Conservation (phyloP, 176 grass and related monocot genomes). For the Puya raimondii region DNA sequence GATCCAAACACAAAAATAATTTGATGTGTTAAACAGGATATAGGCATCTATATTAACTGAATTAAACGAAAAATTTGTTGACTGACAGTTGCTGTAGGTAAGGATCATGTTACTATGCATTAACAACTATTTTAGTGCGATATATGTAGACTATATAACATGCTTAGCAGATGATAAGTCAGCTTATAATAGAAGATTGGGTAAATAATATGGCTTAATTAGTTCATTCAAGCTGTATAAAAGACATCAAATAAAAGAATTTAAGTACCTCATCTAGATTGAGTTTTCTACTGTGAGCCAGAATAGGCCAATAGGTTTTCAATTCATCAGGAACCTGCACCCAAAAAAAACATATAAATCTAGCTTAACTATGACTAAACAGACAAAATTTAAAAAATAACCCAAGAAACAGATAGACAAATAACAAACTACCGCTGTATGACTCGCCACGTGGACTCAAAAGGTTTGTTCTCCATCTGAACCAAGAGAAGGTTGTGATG, state of each 20-base stretch:
- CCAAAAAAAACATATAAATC: background rate
- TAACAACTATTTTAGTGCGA: no score
- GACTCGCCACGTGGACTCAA: constrained; percentile 76
- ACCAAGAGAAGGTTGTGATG: constrained; percentile 31
- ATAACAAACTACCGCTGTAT: constrained; percentile 57
- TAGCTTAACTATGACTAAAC: constrained; percentile 12
- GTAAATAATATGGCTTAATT: background rate
- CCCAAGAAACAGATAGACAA: constrained; percentile 21
- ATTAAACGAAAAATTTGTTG: no score
- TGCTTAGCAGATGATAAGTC: background rate
- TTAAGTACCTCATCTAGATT: constrained; percentile 40
- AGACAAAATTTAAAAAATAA: constrained; percentile 5
- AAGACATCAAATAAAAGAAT: constrained; percentile 16
- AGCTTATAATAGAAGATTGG: background rate
- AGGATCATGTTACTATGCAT: no score
- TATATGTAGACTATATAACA: background rate
- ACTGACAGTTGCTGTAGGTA: no score
- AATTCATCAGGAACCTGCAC: constrained; percentile 80
- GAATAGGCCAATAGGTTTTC: constrained; percentile 70
- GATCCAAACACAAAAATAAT: no score
- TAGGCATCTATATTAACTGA: no score
- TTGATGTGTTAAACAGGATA: no score
- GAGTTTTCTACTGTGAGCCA: constrained; percentile 28
- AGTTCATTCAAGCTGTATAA: background rate
- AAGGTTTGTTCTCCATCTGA: constrained; percentile 36